Conservation (phyloP, 225 moss, liverwort and hornwort genomes). For the Asterella californica region DNA sequence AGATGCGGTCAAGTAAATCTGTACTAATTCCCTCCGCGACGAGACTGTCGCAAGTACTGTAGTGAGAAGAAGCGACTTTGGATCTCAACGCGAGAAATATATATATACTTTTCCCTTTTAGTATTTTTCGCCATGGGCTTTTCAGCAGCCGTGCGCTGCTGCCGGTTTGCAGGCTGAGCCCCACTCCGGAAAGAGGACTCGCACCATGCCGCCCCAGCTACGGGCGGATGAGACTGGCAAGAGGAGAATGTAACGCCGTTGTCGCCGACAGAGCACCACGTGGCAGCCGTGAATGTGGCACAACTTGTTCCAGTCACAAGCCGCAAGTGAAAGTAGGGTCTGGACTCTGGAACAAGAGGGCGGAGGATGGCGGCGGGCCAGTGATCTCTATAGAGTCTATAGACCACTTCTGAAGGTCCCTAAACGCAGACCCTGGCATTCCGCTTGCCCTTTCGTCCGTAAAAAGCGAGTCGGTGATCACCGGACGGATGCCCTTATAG, state of each 20-base stretch:
- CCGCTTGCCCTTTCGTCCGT: constrained; percentile 1
- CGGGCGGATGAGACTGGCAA: too few species aligned
- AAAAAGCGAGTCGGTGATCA: constrained; percentile 5
- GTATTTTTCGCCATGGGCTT: too few species aligned
- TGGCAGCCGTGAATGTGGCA: neutral
- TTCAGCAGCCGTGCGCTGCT: too few species aligned
- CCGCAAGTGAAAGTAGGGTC: neutral
- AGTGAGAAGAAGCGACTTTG: too few species aligned
- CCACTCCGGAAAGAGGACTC: too few species aligned
- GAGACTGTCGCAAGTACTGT: too few species aligned
- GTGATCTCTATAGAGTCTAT: neutral
- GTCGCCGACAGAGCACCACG: neutral
- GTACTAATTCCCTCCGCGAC: too few species aligned
- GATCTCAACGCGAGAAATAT: too few species aligned
- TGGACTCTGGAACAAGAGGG: neutral
- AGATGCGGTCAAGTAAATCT: too few species aligned
- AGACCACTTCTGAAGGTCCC: neutral
- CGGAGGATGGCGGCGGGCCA: neutral
- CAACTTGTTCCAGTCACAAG: neutral
- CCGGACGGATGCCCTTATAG: constrained; percentile 10
- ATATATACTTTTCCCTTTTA: too few species aligned
- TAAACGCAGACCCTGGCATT: neutral
- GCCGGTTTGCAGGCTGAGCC: too few species aligned
- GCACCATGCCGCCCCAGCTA: too few species aligned
- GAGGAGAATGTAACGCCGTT: neutral